phyloP scores from a whole-genome alignment of 2,329 filamentous ascomycete genomes.

The Colletotrichum magnum region DNA sequence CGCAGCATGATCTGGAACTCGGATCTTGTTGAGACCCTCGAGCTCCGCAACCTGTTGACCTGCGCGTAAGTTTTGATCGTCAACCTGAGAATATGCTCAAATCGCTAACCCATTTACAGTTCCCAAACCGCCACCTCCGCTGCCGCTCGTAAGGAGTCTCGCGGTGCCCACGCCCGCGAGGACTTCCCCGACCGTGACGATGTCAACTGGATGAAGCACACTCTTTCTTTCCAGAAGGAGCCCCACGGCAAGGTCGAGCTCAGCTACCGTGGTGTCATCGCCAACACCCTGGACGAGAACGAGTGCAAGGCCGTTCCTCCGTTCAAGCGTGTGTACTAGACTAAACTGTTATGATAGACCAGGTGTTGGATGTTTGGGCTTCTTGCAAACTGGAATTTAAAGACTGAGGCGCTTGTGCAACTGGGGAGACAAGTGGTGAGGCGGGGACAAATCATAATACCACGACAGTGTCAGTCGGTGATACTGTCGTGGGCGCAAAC shows the following conservation, averaged over 20 bases:
- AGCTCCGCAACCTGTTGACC: conserved; percentile 94
- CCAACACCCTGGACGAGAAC: conserved; percentile 88
- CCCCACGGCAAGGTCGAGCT: conserved; percentile 91
- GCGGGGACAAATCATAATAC: conserved; percentile 32
- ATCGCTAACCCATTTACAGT: conserved; percentile 55
- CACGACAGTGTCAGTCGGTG: conserved; percentile 33
- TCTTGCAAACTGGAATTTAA: conserved; percentile 15
- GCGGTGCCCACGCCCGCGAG: conserved; percentile 96
- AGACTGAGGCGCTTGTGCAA: neutral
- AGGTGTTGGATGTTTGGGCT: conserved; percentile 33
- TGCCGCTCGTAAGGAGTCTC: conserved; percentile 95
- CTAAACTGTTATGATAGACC: conserved; percentile 61
- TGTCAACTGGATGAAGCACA: conserved; percentile 99
- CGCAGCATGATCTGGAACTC: conserved; percentile 99
- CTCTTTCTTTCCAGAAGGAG: conserved; percentile 93
- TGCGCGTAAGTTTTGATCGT: conserved; percentile 81
- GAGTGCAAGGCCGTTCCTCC: conserved; percentile 98
- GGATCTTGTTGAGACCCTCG: conserved; percentile 95
- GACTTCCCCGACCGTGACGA: conserved; percentile 97
- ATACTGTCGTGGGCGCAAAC: conserved; percentile 26
- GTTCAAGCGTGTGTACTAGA: conserved; percentile 93
- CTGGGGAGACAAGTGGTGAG: conserved; percentile 1
- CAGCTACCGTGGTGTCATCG: conserved; percentile 86
- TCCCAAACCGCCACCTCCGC: conserved; percentile 93
- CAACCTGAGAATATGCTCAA: conserved; percentile 18